Percentiles rank a stretch among this genome's conserved stretches.
phyloP scores from a whole-genome alignment of 192 early-diverging fungal genomes.

The Geranomyces michiganensis region DNA sequence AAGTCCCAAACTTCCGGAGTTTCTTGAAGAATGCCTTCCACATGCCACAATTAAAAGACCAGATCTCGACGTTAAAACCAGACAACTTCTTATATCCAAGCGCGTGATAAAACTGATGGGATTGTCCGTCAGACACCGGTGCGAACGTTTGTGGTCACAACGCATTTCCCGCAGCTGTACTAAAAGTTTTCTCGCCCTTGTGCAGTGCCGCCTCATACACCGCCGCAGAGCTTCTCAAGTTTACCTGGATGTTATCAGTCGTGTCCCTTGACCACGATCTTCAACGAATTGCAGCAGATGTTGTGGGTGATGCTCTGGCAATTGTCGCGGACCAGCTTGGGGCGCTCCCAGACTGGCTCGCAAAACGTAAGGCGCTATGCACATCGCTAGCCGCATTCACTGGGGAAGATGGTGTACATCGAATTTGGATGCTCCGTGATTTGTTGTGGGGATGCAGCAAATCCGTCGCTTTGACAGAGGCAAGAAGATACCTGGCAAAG shows the following conservation, averaged over 20 bases:
- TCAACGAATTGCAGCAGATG: neutral
- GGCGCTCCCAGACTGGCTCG: neutral
- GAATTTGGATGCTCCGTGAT: neutral
- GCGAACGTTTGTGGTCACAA: too few species aligned
- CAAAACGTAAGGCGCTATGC: neutral
- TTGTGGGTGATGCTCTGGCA: neutral
- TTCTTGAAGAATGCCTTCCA: too few species aligned
- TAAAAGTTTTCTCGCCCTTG: too few species aligned
- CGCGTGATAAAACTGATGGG: too few species aligned
- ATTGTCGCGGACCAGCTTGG: neutral
- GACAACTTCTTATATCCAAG: too few species aligned
- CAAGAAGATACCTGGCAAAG: neutral
- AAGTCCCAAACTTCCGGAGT: too few species aligned
- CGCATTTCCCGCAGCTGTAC: too few species aligned
- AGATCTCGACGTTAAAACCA: too few species aligned
- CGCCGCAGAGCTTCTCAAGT: neutral
- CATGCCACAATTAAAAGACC: too few species aligned
- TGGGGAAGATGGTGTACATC: neutral
- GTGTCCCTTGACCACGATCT: neutral
- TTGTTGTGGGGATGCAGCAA: neutral
- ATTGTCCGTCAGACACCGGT: too few species aligned
- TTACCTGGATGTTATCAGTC: neutral
- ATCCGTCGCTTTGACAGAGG: neutral
- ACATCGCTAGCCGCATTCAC: neutral
- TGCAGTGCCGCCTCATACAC: neutral